Evolutionary conservation across 2,329 filamentous ascomycete genomes (phyloP).

Genomic region (Pseudogymnoascus sp.): DNA sequence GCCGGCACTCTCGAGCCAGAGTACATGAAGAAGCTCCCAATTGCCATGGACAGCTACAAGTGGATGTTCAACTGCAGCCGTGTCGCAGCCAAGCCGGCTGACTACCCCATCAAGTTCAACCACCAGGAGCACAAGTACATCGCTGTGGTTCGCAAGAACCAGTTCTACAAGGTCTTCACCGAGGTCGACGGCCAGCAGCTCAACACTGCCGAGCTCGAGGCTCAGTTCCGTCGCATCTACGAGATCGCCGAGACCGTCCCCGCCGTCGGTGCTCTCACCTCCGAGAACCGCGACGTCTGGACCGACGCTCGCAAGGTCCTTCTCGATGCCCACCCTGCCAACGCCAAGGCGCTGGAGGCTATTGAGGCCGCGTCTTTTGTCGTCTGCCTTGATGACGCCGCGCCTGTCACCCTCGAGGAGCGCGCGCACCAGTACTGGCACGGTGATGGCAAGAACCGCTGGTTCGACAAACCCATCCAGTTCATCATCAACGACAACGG

Average conservation of each 20-base stretch:
- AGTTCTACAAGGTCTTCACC: conserved; percentile 87
- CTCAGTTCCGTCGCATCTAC: conserved; percentile 80
- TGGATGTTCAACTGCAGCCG: conserved; percentile 98
- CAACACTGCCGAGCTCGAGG: conserved; percentile 81
- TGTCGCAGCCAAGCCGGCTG: conserved; percentile 71
- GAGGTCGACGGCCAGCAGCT: conserved; percentile 77
- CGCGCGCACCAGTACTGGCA: conserved; percentile 97
- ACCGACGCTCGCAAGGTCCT: conserved; percentile 72
- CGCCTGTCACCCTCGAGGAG: conserved; percentile 89
- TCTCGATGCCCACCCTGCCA: conserved; percentile 66
- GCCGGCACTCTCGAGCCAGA: conserved; percentile 78
- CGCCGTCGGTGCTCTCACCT: conserved; percentile 75
- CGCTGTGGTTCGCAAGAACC: conserved; percentile 85
- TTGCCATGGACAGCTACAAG: conserved; percentile 97
- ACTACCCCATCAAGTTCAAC: conserved; percentile 76
- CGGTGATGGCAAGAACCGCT: conserved; percentile 88
- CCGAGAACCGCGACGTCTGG: conserved; percentile 91
- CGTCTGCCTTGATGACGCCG: conserved; percentile 85
- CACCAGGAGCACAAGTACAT: conserved; percentile 75
- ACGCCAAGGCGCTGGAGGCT: conserved; percentile 66
- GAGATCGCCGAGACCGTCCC: conserved; percentile 63
- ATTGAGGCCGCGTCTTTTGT: conserved; percentile 88
- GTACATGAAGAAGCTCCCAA: conserved; percentile 96
- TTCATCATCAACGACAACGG: conserved; percentile 99
- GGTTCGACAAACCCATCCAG: conserved; percentile 96